A percentile compares a stretch with the other conserved stretches of the same genome.
Evolutionary conservation across 2,329 filamentous ascomycete genomes (phyloP).

Genomic region (Plectosphaerella plurivora): DNA sequence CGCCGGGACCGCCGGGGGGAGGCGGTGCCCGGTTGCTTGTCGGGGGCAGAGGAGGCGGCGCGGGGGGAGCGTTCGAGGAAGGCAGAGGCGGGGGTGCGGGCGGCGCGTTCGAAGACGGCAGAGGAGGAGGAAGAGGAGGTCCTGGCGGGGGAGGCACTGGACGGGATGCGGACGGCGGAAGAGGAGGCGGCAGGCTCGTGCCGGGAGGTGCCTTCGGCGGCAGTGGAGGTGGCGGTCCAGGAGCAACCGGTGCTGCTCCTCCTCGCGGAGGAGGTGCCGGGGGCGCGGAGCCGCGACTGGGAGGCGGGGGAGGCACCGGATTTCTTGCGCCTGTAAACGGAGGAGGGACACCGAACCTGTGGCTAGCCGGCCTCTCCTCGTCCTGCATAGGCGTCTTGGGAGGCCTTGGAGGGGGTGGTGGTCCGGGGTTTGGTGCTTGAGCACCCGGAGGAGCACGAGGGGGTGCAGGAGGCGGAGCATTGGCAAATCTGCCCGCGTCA

Average conservation of each 20-base stretch:
- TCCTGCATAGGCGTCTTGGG: conserved; percentile 70
- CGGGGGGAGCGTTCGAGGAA: conserved; percentile 22
- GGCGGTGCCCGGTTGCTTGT: conserved; percentile 27
- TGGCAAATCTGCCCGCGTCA: conserved; percentile 83
- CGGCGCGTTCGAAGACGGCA: conserved; percentile 22
- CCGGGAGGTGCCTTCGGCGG: conserved; percentile 40
- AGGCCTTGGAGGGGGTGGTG: conserved; percentile 64
- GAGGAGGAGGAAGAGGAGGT: conserved; percentile 31
- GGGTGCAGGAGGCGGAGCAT: conserved; percentile 42
- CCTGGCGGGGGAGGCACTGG: conserved; percentile 50
- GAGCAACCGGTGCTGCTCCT: conserved; percentile 20
- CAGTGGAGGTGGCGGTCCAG: conserved; percentile 32
- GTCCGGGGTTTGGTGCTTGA: conserved; percentile 38
- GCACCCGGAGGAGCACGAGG: conserved; percentile 34
- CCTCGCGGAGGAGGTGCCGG: conserved; percentile 60
- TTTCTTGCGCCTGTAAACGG: conserved; percentile 64
- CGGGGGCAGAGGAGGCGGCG: conserved; percentile 32
- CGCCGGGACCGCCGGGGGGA: conserved; percentile 25
- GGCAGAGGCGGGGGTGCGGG: conserved; percentile 29
- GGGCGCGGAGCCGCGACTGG: conserved; percentile 65
- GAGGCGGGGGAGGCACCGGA: conserved; percentile 69
- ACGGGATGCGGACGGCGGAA: conserved; percentile 47
- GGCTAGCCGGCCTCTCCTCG: conserved; percentile 42
- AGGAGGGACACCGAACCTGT: conserved; percentile 73
- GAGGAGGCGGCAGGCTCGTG: conserved; percentile 36